A percentile compares a stretch with the other conserved stretches of the same genome.
Conservation (phyloP, 305 asterid species). For the Fraxinus platypoda region DNA sequence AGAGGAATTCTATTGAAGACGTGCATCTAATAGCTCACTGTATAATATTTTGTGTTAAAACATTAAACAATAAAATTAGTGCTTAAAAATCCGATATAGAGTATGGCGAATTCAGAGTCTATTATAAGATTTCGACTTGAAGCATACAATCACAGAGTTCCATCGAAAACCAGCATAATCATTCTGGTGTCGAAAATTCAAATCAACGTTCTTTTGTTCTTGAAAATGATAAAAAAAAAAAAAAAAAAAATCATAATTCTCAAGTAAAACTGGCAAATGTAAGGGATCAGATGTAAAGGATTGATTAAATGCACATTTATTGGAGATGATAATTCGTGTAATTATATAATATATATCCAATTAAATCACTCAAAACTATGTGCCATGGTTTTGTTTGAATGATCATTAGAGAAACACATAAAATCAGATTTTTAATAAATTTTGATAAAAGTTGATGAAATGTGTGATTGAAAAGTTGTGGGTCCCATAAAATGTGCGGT, state of each 20-base stretch:
- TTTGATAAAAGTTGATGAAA: too few species aligned
- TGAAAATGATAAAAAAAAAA: not conserved
- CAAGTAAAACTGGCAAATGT: not conserved
- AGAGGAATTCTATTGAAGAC: not conserved
- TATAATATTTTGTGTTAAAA: not conserved
- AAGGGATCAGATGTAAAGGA: not conserved
- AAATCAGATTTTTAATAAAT: too few species aligned
- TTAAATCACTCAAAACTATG: not conserved
- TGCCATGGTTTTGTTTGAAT: not conserved
- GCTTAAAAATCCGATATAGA: not conserved
- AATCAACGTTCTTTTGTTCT: not conserved
- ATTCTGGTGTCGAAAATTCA: not conserved
- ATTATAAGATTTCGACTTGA: too few species aligned
- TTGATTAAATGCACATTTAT: not conserved
- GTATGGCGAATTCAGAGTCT: too few species aligned
- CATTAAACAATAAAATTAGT: not conserved
- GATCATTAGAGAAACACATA: not conserved
- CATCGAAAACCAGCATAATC: not conserved
- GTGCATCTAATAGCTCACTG: not conserved
- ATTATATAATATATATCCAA: not conserved
- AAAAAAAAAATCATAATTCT: not conserved
- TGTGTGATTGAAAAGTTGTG: too few species aligned
- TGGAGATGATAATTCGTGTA: not conserved
- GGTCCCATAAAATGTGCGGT: too few species aligned
- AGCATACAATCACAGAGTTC: not conserved